Evolutionary conservation across 192 early-diverging fungal species (phyloP).

Genomic region (Podila minutissima): DNA sequence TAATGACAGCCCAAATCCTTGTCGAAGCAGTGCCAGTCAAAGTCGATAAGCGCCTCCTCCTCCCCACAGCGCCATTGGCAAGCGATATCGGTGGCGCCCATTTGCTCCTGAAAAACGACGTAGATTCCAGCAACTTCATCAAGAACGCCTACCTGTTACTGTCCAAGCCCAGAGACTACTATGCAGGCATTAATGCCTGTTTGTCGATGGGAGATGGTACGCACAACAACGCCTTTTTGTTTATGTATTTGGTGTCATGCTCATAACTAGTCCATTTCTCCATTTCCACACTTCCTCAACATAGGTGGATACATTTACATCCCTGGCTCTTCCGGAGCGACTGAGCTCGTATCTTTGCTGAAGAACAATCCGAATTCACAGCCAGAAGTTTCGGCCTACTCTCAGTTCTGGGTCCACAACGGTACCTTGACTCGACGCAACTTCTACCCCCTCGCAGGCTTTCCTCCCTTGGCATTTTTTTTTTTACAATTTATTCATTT

Average conservation of each 20-base stretch:
- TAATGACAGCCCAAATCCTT: neutral
- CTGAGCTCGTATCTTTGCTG: neutral
- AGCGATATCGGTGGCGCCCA: constrained; percentile 18
- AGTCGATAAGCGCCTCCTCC: neutral
- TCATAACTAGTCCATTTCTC: neutral
- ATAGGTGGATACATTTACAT: constrained; percentile 6
- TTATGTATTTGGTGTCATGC: too few relatives aligned
- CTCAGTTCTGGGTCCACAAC: constrained; percentile 15
- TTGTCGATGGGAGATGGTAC: constrained; percentile 12
- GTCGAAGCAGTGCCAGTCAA: constrained; percentile 9
- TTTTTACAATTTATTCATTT: neutral
- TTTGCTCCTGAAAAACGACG: constrained; percentile 27
- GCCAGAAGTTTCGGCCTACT: neutral
- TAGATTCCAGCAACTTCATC: constrained; percentile 6
- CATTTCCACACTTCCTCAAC: neutral
- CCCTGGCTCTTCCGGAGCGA: neutral
- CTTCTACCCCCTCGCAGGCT: neutral
- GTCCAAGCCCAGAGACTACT: constrained; percentile 17
- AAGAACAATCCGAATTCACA: constrained; percentile 6
- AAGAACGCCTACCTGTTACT: constrained; percentile 21
- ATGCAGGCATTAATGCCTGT: constrained; percentile 8
- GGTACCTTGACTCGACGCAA: neutral
- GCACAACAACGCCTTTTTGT: neutral
- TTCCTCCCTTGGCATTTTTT: neutral
- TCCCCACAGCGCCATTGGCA: constrained; percentile 10